Percentiles rank a stretch among this genome's conserved stretches.
Evolutionary conservation across 306 rosid species (phyloP).

Genomic region (Cyamopsis tetragonoloba): DNA sequence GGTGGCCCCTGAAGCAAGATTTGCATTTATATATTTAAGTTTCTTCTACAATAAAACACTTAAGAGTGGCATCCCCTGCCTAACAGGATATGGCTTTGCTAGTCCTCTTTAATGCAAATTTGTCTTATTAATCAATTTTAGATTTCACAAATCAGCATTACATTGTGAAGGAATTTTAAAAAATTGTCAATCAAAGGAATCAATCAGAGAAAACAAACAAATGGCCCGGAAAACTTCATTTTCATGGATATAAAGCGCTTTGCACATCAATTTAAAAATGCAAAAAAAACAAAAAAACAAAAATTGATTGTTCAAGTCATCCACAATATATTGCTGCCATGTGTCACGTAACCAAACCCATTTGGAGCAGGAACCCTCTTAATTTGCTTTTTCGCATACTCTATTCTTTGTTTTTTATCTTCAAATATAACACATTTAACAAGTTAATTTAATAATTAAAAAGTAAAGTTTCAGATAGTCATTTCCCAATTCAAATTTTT

Average conservation of each 20-base stretch:
- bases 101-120: not conserved
- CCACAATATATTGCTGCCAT: slow-evolving; percentile 23
- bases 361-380: too few species aligned
- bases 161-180: not conserved
- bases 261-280: not conserved
- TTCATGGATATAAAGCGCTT: slow-evolving; percentile 23
- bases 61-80: not conserved
- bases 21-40: slow-evolving; percentile 14
- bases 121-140: not conserved
- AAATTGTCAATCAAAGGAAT: not conserved
- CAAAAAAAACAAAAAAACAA: too few species aligned
- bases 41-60: slow-evolving; percentile 11
- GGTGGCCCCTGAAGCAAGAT: slow-evolving; percentile 13
- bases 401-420: too few species aligned
- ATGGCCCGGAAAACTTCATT: slow-evolving; percentile 32
- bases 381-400: too few species aligned
- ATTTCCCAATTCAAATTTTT: too few species aligned
- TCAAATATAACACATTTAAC: too few species aligned
- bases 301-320: slow-evolving; percentile 10
- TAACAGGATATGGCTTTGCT: not conserved
- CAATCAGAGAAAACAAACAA: slow-evolving; percentile 8
- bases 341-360: slow-evolving; percentile 24
- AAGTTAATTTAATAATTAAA: too few species aligned
- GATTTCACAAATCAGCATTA: not conserved
- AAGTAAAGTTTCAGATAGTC: too few species aligned